Percentiles rank a stretch among this genome's conserved stretches.
phyloP scores from a whole-genome alignment of 2,329 filamentous ascomycete species.

The Alternaria dauci region DNA sequence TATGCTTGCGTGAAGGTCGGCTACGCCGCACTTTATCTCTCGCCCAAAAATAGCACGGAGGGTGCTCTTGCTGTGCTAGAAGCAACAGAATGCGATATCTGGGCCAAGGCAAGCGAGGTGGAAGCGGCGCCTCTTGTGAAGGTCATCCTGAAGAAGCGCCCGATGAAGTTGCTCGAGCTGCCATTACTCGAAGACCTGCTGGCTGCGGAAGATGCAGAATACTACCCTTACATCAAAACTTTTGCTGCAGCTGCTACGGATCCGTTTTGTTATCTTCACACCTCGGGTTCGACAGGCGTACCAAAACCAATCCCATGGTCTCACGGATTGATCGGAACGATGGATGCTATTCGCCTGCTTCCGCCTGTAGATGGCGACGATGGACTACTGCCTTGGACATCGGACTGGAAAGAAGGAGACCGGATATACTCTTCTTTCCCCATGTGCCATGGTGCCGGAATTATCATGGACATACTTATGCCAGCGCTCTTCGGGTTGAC shows the following conservation, averaged over 20 bases:
- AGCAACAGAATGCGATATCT: conserved; percentile 27
- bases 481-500: conserved; percentile 49
- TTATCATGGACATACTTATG: conserved; percentile 55
- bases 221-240: conserved; percentile 23
- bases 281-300: conserved; percentile 48
- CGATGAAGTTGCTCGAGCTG: conserved; percentile 26
- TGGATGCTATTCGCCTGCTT: conserved; percentile 52
- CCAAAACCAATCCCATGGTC: conserved; percentile 48
- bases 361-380: conserved; percentile 42
- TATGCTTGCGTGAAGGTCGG: conserved; percentile 53
- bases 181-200: conserved; percentile 25
- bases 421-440: conserved; percentile 46
- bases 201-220: conserved; percentile 12
- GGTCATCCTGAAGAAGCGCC: conserved; percentile 15
- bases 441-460: conserved; percentile 51
- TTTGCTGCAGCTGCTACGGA: conserved; percentile 37
- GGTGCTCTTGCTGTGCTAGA: conserved; percentile 32
- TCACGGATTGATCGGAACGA: conserved; percentile 45
- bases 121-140: conserved; percentile 16
- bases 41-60: conserved; percentile 32
- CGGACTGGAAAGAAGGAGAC: conserved; percentile 33
- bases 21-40: conserved; percentile 37
- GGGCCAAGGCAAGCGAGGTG: conserved; percentile 21
- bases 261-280: conserved; percentile 42
- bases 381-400: conserved; percentile 30